Percentiles rank a stretch among this genome's conserved stretches.
Evolutionary conservation across 2,329 filamentous ascomycete genomes (phyloP).

Genomic region (Didymella segeticola): DNA sequence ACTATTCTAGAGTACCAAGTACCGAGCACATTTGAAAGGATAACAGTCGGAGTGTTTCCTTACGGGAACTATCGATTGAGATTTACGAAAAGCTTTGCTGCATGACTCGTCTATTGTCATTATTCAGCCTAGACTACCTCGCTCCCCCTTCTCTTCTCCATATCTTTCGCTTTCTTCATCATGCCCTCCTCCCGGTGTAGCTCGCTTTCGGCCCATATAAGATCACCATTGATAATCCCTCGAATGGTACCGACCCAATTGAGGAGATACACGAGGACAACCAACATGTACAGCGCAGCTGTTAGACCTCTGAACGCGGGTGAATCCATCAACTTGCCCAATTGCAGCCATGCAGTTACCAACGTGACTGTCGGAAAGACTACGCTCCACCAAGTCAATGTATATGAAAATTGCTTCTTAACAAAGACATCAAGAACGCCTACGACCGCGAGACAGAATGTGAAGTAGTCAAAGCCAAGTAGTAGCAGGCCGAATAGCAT

Average conservation of each 20-base stretch:
- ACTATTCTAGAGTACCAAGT: constrained; percentile 1
- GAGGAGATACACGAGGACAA: constrained; percentile 2
- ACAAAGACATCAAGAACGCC: constrained; percentile 7
- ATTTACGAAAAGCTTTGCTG: too few species aligned
- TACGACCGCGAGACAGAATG: constrained; percentile 3
- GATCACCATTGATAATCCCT: constrained; percentile 1
- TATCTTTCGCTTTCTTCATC: constrained; percentile 10
- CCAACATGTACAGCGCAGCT: constrained; percentile 3
- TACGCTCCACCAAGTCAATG: constrained; percentile 12
- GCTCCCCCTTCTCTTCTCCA: not conserved
- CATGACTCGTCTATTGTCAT: not conserved
- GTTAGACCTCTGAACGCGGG: constrained; percentile 9
- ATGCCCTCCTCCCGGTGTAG: constrained; percentile 11
- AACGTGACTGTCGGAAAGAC: constrained; percentile 9
- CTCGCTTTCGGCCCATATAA: constrained; percentile 15
- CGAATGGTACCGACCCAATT: constrained; percentile 9
- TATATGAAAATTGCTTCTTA: constrained; percentile 13
- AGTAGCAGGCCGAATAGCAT: constrained; percentile 3
- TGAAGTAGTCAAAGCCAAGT: constrained; percentile 13
- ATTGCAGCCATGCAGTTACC: constrained; percentile 10
- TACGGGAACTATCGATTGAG: too few species aligned
- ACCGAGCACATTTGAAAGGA: not conserved
- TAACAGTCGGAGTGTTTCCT: too few species aligned
- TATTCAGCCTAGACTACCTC: not conserved
- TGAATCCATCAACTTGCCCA: constrained; percentile 7